A percentile compares a stretch with the other conserved stretches of the same genome.
Evolutionary conservation across 306 rosid species (phyloP).

Genomic region (Prosopis cineraria): DNA sequence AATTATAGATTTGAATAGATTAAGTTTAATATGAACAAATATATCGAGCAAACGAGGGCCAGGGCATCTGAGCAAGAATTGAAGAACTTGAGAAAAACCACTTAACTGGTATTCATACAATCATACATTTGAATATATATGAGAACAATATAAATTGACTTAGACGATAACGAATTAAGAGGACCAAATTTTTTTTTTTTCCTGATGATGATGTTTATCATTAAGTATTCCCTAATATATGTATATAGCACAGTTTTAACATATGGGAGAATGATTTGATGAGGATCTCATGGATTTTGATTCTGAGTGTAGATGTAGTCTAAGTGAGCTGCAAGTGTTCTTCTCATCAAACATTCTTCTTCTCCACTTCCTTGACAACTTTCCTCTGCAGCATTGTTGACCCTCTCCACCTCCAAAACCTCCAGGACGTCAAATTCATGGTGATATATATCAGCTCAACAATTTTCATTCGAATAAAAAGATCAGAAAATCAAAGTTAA

Average conservation of each 20-base stretch:
- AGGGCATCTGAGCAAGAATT: conserved; percentile 8
- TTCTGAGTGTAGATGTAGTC: conserved; percentile 88
- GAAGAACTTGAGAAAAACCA: neutral
- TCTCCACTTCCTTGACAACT: conserved; percentile 65
- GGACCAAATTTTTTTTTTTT: neutral
- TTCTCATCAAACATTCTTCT: conserved; percentile 85
- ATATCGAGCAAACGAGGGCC: no score
- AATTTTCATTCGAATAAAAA: neutral
- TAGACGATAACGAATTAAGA: neutral
- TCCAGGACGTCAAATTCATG: conserved; percentile 26
- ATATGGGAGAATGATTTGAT: neutral
- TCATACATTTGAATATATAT: neutral
- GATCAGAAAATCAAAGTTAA: no score
- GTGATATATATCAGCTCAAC: neutral
- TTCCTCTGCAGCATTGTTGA: conserved; percentile 45
- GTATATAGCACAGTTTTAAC: neutral
- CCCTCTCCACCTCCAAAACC: conserved; percentile 49
- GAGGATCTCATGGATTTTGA: conserved; percentile 52
- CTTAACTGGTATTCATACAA: neutral
- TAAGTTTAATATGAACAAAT: no score
- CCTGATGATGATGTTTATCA: neutral
- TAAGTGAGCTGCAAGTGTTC: conserved; percentile 81
- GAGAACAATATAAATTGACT: neutral
- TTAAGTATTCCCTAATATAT: neutral
- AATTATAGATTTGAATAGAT: no score